These are phyloP conservation scores for Penicillium alfredii DNA, from an alignment of 495 filamentous ascomycete species.

Conservation along the genomic window DNA sequence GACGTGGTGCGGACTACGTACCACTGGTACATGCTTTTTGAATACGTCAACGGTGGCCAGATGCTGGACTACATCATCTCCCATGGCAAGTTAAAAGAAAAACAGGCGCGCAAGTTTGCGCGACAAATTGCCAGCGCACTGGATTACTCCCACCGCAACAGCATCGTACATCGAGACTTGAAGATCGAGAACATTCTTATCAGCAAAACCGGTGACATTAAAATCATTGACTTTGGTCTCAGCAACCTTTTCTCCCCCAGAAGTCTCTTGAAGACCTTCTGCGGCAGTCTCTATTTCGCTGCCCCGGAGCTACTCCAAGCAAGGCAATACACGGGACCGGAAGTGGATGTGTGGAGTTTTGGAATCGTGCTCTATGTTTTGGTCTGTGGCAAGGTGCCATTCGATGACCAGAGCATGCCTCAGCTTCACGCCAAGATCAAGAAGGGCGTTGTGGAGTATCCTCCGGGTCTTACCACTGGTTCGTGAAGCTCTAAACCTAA, in stretches of 20 bases:
- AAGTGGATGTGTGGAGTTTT: constrained; percentile 99
- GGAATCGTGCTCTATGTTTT: constrained; percentile 98
- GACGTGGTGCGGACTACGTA: constrained; percentile 93
- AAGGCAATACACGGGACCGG: constrained; percentile 88
- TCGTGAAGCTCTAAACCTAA: no score
- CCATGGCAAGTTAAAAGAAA: constrained; percentile 95
- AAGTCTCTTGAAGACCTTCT: constrained; percentile 90
- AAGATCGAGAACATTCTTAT: constrained; percentile 99
- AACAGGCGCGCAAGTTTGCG: constrained; percentile 95
- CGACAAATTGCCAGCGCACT: constrained; percentile 97
- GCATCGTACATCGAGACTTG: constrained; percentile 94
- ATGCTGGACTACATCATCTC: constrained; percentile 99
- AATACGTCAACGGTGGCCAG: constrained; percentile 98
- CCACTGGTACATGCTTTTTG: constrained; percentile 99
- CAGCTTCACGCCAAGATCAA: constrained; percentile 99
- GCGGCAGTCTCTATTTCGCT: constrained; percentile 96
- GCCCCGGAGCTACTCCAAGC: constrained; percentile 93
- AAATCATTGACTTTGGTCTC: constrained; percentile 98
- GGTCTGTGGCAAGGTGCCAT: constrained; percentile 96
- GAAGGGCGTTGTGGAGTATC: constrained; percentile 92
- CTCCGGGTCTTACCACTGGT: constrained; percentile 82
- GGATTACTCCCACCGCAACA: constrained; percentile 98
- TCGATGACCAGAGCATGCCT: constrained; percentile 99
- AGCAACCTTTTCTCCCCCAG: constrained; percentile 93
- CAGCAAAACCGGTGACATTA: constrained; percentile 98